Evolutionary conservation across 768 basidiomycete genomes (phyloP).

Genomic region (Jaapia argillacea): DNA sequence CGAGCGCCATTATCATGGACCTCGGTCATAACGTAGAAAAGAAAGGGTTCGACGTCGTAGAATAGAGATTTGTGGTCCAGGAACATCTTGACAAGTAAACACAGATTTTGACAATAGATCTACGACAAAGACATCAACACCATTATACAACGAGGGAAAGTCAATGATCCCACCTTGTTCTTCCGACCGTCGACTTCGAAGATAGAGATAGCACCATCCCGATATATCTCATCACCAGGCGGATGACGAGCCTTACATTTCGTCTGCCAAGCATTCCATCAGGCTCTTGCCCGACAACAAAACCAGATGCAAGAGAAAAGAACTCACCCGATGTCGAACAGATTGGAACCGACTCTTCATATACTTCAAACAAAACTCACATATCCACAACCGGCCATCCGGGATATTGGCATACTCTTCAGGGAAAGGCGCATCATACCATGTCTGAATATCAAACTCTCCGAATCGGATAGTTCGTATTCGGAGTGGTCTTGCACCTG

Average conservation of each 20-base stretch:
- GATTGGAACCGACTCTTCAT: constrained; percentile 91
- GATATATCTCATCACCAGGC: constrained; percentile 96
- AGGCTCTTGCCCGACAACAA: not conserved
- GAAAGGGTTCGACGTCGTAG: constrained; percentile 98
- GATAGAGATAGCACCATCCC: constrained; percentile 79
- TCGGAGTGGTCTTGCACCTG: constrained; percentile 49
- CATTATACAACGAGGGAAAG: not conserved
- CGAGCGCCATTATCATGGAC: constrained; percentile 81
- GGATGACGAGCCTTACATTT: constrained; percentile 95
- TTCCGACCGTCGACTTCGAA: constrained; percentile 98
- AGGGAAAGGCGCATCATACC: constrained; percentile 98
- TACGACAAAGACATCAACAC: too few relatives aligned
- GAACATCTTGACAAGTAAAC: constrained; percentile 97
- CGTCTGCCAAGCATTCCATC: constrained; percentile 36
- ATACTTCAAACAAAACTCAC: constrained; percentile 97
- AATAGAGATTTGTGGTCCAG: constrained; percentile 97
- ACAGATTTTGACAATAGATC: constrained; percentile 99
- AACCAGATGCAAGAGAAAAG: constrained; percentile 1
- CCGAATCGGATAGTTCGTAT: constrained; percentile 90
- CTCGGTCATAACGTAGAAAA: constrained; percentile 97
- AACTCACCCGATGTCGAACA: constrained; percentile 71
- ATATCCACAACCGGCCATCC: constrained; percentile 91
- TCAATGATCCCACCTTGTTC: constrained; percentile 64
- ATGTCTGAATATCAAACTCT: constrained; percentile 87
- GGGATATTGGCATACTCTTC: constrained; percentile 93